A percentile compares a stretch with the other conserved stretches of the same genome.
Conservation (phyloP, 192 early-diverging fungal species). For the Coemansia pectinata region DNA sequence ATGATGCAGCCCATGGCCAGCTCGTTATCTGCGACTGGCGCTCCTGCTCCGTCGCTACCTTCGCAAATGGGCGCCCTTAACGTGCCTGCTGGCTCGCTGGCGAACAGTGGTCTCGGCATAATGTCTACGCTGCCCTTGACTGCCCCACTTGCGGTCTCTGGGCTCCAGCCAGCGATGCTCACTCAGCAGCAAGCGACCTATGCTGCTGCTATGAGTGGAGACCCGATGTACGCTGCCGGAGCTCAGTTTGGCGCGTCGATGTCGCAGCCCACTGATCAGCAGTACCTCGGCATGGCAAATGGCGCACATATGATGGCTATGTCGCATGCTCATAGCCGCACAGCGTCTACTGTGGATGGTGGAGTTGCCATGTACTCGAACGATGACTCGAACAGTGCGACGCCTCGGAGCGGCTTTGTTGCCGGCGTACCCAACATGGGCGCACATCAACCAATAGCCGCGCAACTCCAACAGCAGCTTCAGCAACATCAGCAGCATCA, state of each 20-base stretch:
- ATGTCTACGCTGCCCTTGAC: neutral
- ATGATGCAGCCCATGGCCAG: neutral
- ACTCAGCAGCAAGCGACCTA: constrained; percentile 17
- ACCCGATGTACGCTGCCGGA: neutral
- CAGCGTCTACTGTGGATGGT: constrained; percentile 30
- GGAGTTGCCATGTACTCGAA: constrained; percentile 32
- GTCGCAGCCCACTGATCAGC: neutral
- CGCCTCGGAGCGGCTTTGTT: constrained; percentile 21
- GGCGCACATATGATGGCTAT: constrained; percentile 5
- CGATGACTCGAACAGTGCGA: constrained; percentile 11
- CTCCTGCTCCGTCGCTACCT: neutral
- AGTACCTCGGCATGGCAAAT: neutral
- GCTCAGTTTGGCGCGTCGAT: constrained; percentile 6
- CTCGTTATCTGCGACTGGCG: neutral
- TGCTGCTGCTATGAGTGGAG: constrained; percentile 1
- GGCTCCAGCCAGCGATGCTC: neutral
- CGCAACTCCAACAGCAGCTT: constrained; percentile 14
- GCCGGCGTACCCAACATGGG: neutral
- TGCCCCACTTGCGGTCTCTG: neutral
- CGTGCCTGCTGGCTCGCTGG: neutral
- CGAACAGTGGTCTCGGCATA: neutral
- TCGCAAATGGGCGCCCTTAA: neutral
- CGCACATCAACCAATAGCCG: constrained; percentile 11
- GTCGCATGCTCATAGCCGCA: constrained; percentile 30
- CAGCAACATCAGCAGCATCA: constrained; percentile 1